Percentiles rank a stretch among this genome's conserved stretches.
phyloP scores from a whole-genome alignment of 352 stramenopile species.

The Blastocystis sp. region DNA sequence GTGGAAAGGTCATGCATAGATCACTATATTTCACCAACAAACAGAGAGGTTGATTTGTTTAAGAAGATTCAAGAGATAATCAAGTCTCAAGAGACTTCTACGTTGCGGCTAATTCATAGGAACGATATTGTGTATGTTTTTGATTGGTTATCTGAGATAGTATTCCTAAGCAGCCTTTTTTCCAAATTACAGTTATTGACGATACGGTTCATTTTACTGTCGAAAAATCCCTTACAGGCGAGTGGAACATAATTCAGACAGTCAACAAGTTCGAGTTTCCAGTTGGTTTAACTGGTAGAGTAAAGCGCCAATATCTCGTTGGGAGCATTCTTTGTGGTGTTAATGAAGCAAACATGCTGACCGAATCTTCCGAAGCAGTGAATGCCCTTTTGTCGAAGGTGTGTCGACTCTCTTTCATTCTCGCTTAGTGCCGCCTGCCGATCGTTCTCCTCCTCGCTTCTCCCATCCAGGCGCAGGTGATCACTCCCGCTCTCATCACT shows the following conservation, averaged over 20 bases:
- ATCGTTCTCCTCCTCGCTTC: background rate
- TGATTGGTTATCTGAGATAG: background rate
- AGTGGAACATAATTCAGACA: background rate
- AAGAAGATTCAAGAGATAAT: background rate
- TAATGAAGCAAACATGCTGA: background rate
- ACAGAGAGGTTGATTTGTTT: background rate
- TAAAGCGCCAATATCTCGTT: background rate
- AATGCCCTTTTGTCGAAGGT: background rate
- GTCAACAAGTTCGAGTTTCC: background rate
- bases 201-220: background rate
- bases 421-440: background rate
- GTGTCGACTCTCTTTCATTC: too few species aligned
- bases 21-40: background rate
- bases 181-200: constrained; percentile 10
- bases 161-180: background rate
- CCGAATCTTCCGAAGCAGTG: background rate
- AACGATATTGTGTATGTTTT: background rate
- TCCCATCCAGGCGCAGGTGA: background rate
- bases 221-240: background rate
- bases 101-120: background rate
- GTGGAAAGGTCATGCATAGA: background rate
- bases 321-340: background rate
- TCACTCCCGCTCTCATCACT: background rate
- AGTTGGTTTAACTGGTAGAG: background rate
- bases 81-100: background rate